A percentile compares a stretch with the other conserved stretches of the same genome.
Conservation (phyloP, 129 eudicot genomes). For the Tanacetum coccineum region DNA sequence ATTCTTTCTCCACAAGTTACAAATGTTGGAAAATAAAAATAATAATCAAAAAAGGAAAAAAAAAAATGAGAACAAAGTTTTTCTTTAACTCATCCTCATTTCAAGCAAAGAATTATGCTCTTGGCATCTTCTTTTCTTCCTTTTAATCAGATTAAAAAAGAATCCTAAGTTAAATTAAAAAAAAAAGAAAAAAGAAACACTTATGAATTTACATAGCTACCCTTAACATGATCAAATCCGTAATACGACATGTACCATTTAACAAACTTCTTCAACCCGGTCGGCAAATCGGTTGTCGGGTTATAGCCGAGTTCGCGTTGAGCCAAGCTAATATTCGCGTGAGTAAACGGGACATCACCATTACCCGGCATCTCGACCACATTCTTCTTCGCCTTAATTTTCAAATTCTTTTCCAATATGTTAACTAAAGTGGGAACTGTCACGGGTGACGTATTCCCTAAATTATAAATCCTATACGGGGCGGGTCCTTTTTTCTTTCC, state of each 20-base stretch:
- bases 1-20: slow-evolving; percentile 17
- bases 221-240: slow-evolving; percentile 42
- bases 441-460: slow-evolving; percentile 63
- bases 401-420: slow-evolving; percentile 46
- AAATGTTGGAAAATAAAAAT: background rate
- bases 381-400: slow-evolving; percentile 52
- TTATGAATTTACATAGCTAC: slow-evolving; percentile 32
- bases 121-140: background rate
- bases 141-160: background rate
- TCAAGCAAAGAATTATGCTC: slow-evolving; percentile 28
- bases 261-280: slow-evolving; percentile 57
- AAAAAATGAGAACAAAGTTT: slow-evolving; percentile 20
- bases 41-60: slow-evolving; percentile 4
- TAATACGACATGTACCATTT: slow-evolving; percentile 53
- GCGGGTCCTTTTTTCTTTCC: slow-evolving; percentile 41
- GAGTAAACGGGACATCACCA: slow-evolving; percentile 66
- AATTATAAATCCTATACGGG: slow-evolving; percentile 45
- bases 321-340: slow-evolving; percentile 60
- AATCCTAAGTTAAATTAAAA: background rate
- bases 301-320: slow-evolving; percentile 45
- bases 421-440: slow-evolving; percentile 50
- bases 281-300: slow-evolving; percentile 53
- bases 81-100: slow-evolving; percentile 23
- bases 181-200: background rate
- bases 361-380: slow-evolving; percentile 58